phyloP scores from a whole-genome alignment of 441 rosid species.

The Populus hybrid region DNA sequence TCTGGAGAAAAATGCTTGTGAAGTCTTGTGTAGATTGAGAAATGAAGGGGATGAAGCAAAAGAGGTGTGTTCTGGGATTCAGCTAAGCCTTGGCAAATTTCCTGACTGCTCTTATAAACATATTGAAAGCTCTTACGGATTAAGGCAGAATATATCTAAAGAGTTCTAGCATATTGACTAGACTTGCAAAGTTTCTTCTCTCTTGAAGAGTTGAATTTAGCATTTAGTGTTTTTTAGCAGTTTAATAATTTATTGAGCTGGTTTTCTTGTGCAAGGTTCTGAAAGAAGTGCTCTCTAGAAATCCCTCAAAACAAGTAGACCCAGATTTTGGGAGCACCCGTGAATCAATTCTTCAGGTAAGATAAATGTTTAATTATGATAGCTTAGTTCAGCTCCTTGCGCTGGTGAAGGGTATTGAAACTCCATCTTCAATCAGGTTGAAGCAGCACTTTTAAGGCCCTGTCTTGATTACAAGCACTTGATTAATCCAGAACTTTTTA shows the following conservation, averaged over 20 bases:
- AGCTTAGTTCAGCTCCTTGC: not conserved
- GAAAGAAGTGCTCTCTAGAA: constrained; percentile 55
- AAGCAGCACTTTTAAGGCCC: not conserved
- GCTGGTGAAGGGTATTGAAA: not conserved
- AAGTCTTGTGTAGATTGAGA: constrained; percentile 67
- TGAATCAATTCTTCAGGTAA: constrained; percentile 81
- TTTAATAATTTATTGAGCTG: constrained; percentile 20
- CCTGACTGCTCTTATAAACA: constrained; percentile 2
- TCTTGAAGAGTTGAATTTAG: not conserved
- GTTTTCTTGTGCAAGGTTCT: constrained; percentile 41
- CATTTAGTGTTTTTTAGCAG: constrained; percentile 2
- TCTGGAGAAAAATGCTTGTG: constrained; percentile 65
- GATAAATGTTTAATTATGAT: constrained; percentile 9
- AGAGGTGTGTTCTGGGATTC: constrained; percentile 46
- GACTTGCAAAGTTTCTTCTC: not conserved
- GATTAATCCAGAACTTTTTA: too few species aligned
- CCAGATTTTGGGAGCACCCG: constrained; percentile 64
- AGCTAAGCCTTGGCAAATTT: constrained; percentile 4
- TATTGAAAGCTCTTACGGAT: not conserved
- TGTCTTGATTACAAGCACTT: not conserved
- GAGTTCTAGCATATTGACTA: not conserved
- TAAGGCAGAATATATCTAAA: not conserved
- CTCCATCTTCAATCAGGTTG: not conserved
- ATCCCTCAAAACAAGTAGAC: constrained; percentile 38
- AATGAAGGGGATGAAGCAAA: constrained; percentile 61